Base-by-base conservation (phyloP, 805 yeast genomes). In the Starmerella sp. region DNA sequence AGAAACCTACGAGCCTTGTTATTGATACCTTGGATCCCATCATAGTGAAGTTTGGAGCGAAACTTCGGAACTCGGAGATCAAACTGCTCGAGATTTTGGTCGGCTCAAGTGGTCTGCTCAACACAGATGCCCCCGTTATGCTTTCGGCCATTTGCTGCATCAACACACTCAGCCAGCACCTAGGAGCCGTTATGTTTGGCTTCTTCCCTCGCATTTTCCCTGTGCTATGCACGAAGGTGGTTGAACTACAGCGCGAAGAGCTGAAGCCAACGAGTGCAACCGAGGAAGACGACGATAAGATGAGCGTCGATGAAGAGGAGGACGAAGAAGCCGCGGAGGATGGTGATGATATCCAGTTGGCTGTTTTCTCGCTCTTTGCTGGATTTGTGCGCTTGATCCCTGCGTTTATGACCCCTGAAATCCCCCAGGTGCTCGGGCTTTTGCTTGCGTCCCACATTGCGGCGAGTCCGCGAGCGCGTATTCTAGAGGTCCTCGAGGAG, bases 171-270 rank as follows among this genome's bases (percentile, higher is more conserved):
- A 78, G 87, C 53, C 79, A 82, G 52, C 77, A 81, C 29, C 69
- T 90, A 47, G 98, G 98, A 52, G 90, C 95, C 17, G 86, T 88
- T 65, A 76, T 83, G 59, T 83, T 93, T 65, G 90, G 95, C 6
- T 79, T 76, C 65, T 86, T 89, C 75, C 87, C 97, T 35, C 83
- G 82, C 68, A 82, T 90, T 65, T 79, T 93, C 58, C 87, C 89
- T 14, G 86, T 88, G 13, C 73, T 86, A 10, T 74, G 88, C 53
- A 71, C 73, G 31, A 75, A 86, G 39, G 84, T 51, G 11, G 48
- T 31, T 8, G 11, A 17, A 10, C 43, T 48, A 10, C 56, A 55
- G 34, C 30, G 15, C 11, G 10, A 13, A 4, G 14, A 15, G 6
- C 11, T 6, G 30, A 22, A 5, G 8, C 8, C 11, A 7, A 31